A percentile compares a stretch with the other conserved stretches of the same genome.
Conservation (phyloP, 768 basidiomycete species). For the Suillus bovinus region DNA sequence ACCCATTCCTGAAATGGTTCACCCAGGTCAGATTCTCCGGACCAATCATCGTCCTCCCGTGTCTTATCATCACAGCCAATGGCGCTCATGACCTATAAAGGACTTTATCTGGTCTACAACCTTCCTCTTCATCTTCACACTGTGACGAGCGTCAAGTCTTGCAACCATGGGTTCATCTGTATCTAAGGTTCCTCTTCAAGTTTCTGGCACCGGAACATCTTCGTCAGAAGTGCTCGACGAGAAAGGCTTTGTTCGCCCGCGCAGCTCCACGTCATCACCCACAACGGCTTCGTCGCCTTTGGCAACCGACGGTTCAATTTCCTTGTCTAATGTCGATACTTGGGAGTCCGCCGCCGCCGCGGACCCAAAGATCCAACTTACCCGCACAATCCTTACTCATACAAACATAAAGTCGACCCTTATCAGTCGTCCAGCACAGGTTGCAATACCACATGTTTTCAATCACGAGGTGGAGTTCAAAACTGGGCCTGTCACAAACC, state of each 20-base stretch:
- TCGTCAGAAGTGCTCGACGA: slow-evolving; percentile 28
- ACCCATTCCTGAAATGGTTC: too few relatives aligned
- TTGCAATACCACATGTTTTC: slow-evolving; percentile 78
- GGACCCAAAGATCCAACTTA: slow-evolving; percentile 66
- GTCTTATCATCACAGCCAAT: too few relatives aligned
- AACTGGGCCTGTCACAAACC: slow-evolving; percentile 81
- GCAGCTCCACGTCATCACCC: slow-evolving; percentile 1
- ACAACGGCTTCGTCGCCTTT: slow-evolving; percentile 12
- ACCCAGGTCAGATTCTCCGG: too few relatives aligned
- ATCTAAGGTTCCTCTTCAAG: slow-evolving; percentile 26
- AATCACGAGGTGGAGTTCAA: slow-evolving; percentile 80
- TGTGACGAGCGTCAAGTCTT: neutral
- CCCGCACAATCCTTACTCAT: slow-evolving; percentile 76
- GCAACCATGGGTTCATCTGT: slow-evolving; percentile 25
- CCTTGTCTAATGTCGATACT: slow-evolving; percentile 53
- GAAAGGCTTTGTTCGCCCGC: slow-evolving; percentile 16
- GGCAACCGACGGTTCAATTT: slow-evolving; percentile 64
- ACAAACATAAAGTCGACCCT: slow-evolving; percentile 64
- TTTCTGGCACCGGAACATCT: neutral
- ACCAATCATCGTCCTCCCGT: too few relatives aligned
- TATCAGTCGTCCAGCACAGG: slow-evolving; percentile 57
- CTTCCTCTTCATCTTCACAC: too few relatives aligned
- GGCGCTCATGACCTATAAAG: too few relatives aligned
- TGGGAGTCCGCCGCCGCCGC: slow-evolving; percentile 64
- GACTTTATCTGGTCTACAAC: too few relatives aligned